Percentiles rank a stretch among this genome's conserved stretches.
phyloP scores from a whole-genome alignment of 2,329 filamentous ascomycete genomes.

The Neonectria hederae region DNA sequence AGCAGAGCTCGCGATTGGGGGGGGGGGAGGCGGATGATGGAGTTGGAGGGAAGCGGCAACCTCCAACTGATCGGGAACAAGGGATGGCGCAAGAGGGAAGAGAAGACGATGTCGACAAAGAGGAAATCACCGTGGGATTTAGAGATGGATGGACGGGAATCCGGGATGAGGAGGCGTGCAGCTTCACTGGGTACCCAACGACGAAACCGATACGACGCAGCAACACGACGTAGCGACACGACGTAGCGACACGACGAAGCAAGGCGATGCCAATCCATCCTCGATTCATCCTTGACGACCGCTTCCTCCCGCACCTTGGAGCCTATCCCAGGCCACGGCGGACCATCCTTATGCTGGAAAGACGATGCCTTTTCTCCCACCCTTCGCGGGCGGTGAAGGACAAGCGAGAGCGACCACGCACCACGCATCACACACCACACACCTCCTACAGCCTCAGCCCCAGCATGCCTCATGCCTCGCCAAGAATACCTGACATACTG shows the following conservation, averaged over 20 bases:
- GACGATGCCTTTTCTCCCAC: neutral
- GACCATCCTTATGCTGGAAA: neutral
- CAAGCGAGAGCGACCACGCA: neutral
- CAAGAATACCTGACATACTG: neutral
- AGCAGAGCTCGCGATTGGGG: neutral
- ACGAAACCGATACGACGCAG: conserved; percentile 3
- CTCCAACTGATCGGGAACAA: neutral
- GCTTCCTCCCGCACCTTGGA: conserved; percentile 6
- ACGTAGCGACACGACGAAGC: neutral
- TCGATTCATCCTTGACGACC: neutral
- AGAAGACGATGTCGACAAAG: neutral
- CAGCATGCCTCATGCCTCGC: neutral
- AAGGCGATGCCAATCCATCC: conserved; percentile 11
- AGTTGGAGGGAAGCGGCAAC: neutral
- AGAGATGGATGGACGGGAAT: conserved; percentile 5
- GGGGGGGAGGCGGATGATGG: neutral
- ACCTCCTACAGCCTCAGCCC: too few relatives aligned
- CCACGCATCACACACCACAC: neutral
- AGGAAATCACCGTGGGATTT: neutral
- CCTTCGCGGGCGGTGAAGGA: conserved; percentile 16
- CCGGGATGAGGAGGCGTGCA: neutral
- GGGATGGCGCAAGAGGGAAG: neutral
- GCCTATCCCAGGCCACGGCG: neutral
- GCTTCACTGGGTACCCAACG: neutral
- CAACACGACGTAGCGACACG: neutral